Conservation (phyloP, 768 basidiomycete species). For the Cyclocybe cylindracea region DNA sequence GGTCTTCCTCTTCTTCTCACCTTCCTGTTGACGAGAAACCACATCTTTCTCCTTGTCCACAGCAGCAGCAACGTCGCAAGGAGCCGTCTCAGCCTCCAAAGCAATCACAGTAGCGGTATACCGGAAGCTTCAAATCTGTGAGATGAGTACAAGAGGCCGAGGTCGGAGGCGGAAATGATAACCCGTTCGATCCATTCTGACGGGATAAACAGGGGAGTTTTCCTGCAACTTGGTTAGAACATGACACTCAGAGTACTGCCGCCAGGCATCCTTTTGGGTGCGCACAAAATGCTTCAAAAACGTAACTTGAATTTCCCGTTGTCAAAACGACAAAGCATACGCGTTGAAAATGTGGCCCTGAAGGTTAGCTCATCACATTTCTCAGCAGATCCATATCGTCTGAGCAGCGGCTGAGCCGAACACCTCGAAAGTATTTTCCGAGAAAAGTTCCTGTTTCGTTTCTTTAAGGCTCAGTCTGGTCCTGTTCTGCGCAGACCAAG, state of each 20-base stretch:
- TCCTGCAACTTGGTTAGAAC: slow-evolving; percentile 45
- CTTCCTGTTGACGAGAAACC: slow-evolving; percentile 80
- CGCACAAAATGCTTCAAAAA: too few species aligned
- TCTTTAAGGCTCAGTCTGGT: too few species aligned
- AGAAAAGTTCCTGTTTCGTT: too few species aligned
- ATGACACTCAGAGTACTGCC: not conserved
- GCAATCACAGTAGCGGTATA: slow-evolving; percentile 95
- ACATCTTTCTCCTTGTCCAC: slow-evolving; percentile 89
- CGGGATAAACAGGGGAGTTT: slow-evolving; percentile 82
- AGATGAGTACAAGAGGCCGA: slow-evolving; percentile 76
- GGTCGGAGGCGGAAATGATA: slow-evolving; percentile 73
- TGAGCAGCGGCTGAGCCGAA: too few species aligned
- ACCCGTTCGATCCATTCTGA: slow-evolving; percentile 84
- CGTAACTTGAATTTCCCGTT: too few species aligned
- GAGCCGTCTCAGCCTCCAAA: slow-evolving; percentile 82
- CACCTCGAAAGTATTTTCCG: too few species aligned
- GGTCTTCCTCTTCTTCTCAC: slow-evolving; percentile 81
- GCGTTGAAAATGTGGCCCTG: too few species aligned
- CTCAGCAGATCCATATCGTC: too few species aligned
- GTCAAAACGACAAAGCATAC: too few species aligned
- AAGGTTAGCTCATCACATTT: too few species aligned
- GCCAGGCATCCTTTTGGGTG: too few species aligned
- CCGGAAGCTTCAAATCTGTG: slow-evolving; percentile 92
- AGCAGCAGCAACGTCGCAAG: slow-evolving; percentile 83
- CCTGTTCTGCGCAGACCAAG: too few species aligned